Evolutionary conservation across 202 grass and related monocot species (phyloP), one percentile per base, ranked within the genome.

Genomic region (Panicum hallii): DNA sequence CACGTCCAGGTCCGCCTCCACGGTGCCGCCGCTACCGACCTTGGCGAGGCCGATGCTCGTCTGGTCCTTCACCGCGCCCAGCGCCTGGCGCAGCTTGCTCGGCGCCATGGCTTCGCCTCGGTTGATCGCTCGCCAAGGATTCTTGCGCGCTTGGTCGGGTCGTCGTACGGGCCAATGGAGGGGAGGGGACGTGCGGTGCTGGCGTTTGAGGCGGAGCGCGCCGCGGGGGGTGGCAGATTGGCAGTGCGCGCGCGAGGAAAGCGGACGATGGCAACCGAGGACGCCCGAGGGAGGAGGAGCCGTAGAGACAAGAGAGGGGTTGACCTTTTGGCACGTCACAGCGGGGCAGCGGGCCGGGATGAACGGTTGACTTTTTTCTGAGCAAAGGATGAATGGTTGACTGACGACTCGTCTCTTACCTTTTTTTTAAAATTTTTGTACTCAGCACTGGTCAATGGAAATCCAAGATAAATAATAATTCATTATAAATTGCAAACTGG

Each of bases 31-130:
- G 76, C 88, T 81, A 12, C 79, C 85, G 38, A 97, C 91, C 82
- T 93, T 96, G 63, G 91, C 93, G 1, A 99, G 82, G 0, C 97
- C 88, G 79, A 97, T 99, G 90, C 93, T 99, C 74, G 93, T 97
- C 75, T 90, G 87, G 67, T 99, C 97, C 91, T 99, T 99, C 75
- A 99, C 91, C 19, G 88, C 91, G 23, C 91, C 97, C 49, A 99
- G 79, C 84, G 92, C 97, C 87, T 85, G 90, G 0, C 93, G 88
- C 28, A 99, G 86, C 72, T 85, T 94, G 89, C 93, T 95, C 30
- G 93, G 91, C 26, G 93, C 82, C 93, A 97, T 99, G 41, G 42
- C 3, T 55, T 47, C 9, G 22, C 13, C 13, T 19, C 34, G 79
- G 70, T 66, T 32, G 67, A 1, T 30, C 6, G 67, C 2, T 47